Evolutionary conservation across 352 stramenopile genomes (phyloP).

Genomic region (Globisporangium uncinulatum): DNA sequence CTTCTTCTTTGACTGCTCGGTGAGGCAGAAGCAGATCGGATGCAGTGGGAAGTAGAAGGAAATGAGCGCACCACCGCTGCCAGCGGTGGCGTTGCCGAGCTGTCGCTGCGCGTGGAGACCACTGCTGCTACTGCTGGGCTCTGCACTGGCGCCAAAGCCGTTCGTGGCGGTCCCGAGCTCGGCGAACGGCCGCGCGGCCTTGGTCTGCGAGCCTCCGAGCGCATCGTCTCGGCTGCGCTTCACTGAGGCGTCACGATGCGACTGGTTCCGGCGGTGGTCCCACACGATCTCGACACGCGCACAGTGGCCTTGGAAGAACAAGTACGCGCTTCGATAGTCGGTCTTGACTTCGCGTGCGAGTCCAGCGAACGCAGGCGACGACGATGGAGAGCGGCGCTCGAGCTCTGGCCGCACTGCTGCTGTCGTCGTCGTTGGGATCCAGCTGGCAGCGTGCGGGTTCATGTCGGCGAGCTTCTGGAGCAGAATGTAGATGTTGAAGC

Average conservation of each 20-base stretch:
- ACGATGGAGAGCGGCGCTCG: not conserved
- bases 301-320: conserved; percentile 64
- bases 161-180: not conserved
- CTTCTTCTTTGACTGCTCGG: conserved; percentile 66
- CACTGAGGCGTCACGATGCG: not conserved
- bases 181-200: not conserved
- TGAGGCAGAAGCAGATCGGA: conserved; percentile 70
- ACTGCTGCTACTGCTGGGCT: too few species aligned
- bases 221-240: not conserved
- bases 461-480: conserved; percentile 58
- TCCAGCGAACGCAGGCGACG: conserved; percentile 1
- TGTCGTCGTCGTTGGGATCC: conserved; percentile 26
- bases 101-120: not conserved
- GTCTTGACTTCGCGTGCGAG: conserved; percentile 6
- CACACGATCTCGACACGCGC: conserved; percentile 66
- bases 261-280: conserved; percentile 22
- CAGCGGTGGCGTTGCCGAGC: not conserved
- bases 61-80: conserved; percentile 22
- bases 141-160: not conserved
- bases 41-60: conserved; percentile 72
- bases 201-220: not conserved
- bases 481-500: conserved; percentile 77
- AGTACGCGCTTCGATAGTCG: conserved; percentile 43
- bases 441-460: conserved; percentile 29
- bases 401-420: conserved; percentile 1